Evolutionary conservation across 441 rosid genomes (phyloP).

Genomic region (Erodium moschatum): DNA sequence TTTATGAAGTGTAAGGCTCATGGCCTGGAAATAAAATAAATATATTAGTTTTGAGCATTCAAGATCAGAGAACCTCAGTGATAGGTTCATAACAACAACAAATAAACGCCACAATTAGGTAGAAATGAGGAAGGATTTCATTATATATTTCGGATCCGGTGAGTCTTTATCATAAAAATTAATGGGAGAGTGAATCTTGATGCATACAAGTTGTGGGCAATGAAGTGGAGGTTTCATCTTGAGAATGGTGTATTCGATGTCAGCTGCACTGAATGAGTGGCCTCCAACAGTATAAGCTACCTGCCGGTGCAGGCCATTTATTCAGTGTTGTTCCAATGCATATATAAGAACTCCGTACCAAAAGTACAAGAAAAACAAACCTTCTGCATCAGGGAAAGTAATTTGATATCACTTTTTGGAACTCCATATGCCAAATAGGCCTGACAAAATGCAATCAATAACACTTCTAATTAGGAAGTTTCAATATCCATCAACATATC

Average conservation of each 20-base stretch:
- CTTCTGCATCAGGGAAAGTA: slow-evolving; percentile 60
- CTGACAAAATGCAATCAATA: slow-evolving; percentile 30
- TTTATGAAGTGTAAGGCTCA: slow-evolving; percentile 48
- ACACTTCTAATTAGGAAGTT: slow-evolving; percentile 9
- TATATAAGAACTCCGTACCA: background rate
- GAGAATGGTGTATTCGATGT: slow-evolving; percentile 48
- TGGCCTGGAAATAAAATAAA: slow-evolving; percentile 35
- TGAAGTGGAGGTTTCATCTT: slow-evolving; percentile 60
- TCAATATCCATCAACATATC: slow-evolving; percentile 6
- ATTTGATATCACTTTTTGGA: slow-evolving; percentile 50
- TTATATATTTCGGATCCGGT: background rate
- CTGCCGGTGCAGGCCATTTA: slow-evolving; percentile 28
- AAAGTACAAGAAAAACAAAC: slow-evolving; percentile 25
- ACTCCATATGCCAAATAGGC: slow-evolving; percentile 65
- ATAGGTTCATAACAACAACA: too few relatives aligned
- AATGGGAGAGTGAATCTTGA: slow-evolving; percentile 10
- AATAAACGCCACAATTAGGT: too few relatives aligned
- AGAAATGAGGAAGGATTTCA: background rate
- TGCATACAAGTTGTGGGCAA: slow-evolving; percentile 53
- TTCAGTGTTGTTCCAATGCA: slow-evolving; percentile 11
- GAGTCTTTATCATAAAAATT: background rate
- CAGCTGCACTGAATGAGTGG: slow-evolving; percentile 49
- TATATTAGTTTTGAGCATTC: slow-evolving; percentile 10
- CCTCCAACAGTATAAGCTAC: slow-evolving; percentile 64
- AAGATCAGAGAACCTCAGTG: too few relatives aligned